Conservation (phyloP, 345 rosid genomes). For the Dimocarpus longan region DNA sequence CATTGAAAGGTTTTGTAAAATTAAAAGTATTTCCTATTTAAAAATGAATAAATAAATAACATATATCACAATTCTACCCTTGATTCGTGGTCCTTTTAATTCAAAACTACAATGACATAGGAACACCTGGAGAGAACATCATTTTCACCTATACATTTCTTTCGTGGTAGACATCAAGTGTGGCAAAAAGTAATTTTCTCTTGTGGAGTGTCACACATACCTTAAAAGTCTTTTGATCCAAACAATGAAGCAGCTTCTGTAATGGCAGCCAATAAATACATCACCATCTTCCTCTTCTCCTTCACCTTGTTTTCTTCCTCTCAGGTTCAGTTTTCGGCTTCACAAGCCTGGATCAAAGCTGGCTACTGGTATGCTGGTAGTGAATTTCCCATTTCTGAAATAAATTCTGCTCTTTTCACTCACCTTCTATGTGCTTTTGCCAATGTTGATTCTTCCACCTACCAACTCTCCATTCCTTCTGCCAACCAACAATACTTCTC, state of each 20-base stretch:
- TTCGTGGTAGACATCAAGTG: no score
- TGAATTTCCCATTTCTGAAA: conserved; percentile 6
- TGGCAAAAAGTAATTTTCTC: background rate
- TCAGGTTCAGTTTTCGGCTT: background rate
- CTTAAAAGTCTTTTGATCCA: no score
- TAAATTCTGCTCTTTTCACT: conserved; percentile 23
- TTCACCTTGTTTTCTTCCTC: background rate
- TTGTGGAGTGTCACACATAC: background rate
- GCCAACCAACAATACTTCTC: background rate
- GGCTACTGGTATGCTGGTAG: conserved; percentile 7
- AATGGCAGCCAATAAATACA: background rate
- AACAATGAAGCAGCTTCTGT: background rate
- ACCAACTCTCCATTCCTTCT: conserved; percentile 17
- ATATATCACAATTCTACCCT: no score
- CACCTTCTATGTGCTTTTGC: conserved; percentile 27
- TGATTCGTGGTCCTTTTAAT: no score
- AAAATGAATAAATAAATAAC: no score
- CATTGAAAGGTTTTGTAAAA: no score
- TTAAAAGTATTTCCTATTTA: no score
- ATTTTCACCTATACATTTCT: no score
- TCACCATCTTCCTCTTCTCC: background rate
- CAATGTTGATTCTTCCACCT: background rate
- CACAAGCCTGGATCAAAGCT: conserved; percentile 22
- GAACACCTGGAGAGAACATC: no score
- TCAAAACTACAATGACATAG: no score